Base-by-base conservation (phyloP, 2,329 filamentous ascomycete species). In the Alternaria infectoria region DNA sequence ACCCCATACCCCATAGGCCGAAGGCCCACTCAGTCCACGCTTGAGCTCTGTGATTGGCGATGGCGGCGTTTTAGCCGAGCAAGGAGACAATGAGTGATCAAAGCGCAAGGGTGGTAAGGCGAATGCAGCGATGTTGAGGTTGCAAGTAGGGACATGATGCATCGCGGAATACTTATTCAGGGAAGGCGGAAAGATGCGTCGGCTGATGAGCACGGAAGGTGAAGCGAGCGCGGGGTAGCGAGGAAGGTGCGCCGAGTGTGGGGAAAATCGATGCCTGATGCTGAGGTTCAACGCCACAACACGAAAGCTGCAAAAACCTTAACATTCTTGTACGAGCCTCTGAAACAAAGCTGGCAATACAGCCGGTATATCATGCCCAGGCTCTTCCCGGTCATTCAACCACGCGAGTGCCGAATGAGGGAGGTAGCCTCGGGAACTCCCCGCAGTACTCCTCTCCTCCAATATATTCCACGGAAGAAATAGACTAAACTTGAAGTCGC, bases 201-300 rank as follows among this genome's bases (percentile, higher is more conserved):
- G 44, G 36, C 44, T 58, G 23, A 43, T 52, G 47, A 62, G 21
- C 7, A 58, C 56, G 57, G 66, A 61, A 67, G 50, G 61, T 61
- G 32, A 57, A 40, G 36, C 66, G 62, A 59, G 57, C 15, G 64
- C 61, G 66, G 62, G 66, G 61, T 65, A 59, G 60, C 15, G 46
- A 21, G 47, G 65, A 46, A 64, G 17, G 46, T 57, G 36, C 25
- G 55, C 60, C 65, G 65, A 61, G 60, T 61, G 63, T 64, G 57
- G 63, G 57, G 65, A 46, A 25, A 17, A 5, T 17, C 45, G 30
- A 19, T 57, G 32, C 28, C 13, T 32, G 30, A 19, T 57, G 32
- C 28, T 25, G 17, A 58, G 13, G 28, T 44, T 9, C 52, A 49
- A 55, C 40, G n/a, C n/a, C 25, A 28, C 21, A 12, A 28, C 52